Conservation (phyloP, 2,329 filamentous ascomycete genomes). For the Trichoderma sp. region DNA sequence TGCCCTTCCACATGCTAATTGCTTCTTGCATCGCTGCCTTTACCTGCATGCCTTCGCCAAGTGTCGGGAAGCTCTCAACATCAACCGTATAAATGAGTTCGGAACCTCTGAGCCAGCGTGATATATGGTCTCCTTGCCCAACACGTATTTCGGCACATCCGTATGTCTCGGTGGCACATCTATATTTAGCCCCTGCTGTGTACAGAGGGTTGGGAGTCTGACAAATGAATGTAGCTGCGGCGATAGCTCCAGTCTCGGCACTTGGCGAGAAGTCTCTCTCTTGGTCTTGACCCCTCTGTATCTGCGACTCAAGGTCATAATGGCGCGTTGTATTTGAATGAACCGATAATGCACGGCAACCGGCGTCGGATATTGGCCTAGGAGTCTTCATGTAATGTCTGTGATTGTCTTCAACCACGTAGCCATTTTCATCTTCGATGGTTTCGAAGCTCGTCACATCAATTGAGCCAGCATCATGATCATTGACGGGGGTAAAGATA, state of each 20-base stretch:
- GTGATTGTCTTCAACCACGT: too few species aligned
- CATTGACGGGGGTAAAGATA: too few species aligned
- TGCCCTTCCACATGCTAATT: background rate
- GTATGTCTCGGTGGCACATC: background rate
- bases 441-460: too few species aligned
- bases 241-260: too few species aligned
- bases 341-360: too few species aligned
- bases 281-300: background rate
- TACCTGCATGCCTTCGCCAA: too few species aligned
- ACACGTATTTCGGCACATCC: background rate
- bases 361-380: too few species aligned
- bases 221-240: background rate
- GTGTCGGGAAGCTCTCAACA: background rate
- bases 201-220: background rate
- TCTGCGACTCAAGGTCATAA: background rate
- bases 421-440: too few species aligned
- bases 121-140: background rate
- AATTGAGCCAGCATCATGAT: too few species aligned
- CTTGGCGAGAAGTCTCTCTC: too few species aligned
- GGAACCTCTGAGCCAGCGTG: background rate
- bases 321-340: too few species aligned
- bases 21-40: background rate
- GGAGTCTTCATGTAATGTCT: too few species aligned
- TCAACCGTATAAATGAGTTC: background rate
- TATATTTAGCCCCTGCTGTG: background rate